Base-by-base conservation (phyloP, 306 rosid genomes). In the Senna siamea region DNA sequence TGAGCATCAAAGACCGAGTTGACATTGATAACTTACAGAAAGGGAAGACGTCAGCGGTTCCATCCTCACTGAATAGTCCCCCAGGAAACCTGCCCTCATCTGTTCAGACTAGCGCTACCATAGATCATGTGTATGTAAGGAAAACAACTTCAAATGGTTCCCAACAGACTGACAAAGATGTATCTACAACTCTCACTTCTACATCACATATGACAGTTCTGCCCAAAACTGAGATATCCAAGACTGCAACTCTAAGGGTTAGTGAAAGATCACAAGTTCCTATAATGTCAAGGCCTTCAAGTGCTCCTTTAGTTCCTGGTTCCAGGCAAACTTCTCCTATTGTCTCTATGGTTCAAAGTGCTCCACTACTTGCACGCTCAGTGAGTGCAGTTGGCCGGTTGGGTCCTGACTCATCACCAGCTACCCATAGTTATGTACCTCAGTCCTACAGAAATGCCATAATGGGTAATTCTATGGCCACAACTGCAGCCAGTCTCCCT, bases 381-480 rank as follows among this genome's bases (percentile, higher is more conserved):
- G 80, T 76, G 76, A 95, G 99, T 73, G 97, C 99, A 32, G 81
- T 87, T 76, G 92, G 98, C 61, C 89, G 91, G 76, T 86, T 95
- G 87, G 97, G 98, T 59, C 97, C 97, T 44, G 98, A 92, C 51
- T 87, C 92, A 15, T 82, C 92, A 1, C 85, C 96, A 54, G 89
- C 93, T 32, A 86, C 93, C 54, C 93, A 83, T 68, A 86, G 98
- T 81, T 83, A 82, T 62, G 78, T 76, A 78, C 96, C 92, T 40
- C 99, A 87, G 80, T 95, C 99, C 37, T 95, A 95, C 76, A 86
- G 97, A 80, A 92, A 95, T 84, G 99, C 92, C 72, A 95, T 92
- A 34, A 78, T 92, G 66, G 98, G 97, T 68, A 95, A 88, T 85
- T 86, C 83, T 67, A 88, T 79, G 43, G 67, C 84, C 15, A 67